A percentile compares a stretch with the other conserved stretches of the same genome.
Conservation (phyloP, 257 asterid genomes). For the Marsdenia floribunda region DNA sequence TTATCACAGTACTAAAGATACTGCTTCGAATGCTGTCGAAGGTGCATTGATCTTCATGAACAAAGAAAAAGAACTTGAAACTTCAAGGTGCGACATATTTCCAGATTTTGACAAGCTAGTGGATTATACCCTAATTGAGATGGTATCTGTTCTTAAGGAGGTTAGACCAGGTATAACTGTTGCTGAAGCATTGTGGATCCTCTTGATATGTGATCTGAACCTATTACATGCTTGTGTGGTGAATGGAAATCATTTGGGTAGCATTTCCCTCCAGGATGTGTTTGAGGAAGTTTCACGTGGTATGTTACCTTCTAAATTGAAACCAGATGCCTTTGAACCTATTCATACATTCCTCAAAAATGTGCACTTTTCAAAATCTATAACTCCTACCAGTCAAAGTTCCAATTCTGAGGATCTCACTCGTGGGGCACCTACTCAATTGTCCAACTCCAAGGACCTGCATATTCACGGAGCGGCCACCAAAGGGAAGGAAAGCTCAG, state of each 20-base stretch:
- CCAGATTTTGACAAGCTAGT: conserved; percentile 49
- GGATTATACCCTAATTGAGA: conserved; percentile 63
- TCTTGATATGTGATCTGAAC: conserved; percentile 62
- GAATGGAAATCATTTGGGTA: conserved; percentile 30
- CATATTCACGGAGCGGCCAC: conserved; percentile 18
- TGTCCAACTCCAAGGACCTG: conserved; percentile 18
- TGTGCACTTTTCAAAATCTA: conserved; percentile 18
- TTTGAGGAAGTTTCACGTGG: conserved; percentile 20
- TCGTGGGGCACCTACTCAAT: conserved; percentile 19
- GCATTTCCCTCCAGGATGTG: conserved; percentile 26
- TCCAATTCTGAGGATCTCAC: conserved; percentile 25
- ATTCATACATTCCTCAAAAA: conserved; percentile 24
- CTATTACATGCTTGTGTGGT: conserved; percentile 52
- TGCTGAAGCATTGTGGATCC: conserved; percentile 72
- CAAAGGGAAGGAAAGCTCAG: conserved; percentile 26
- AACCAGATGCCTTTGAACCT: conserved; percentile 26
- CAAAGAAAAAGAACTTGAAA: conserved; percentile 32
- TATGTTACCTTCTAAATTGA: conserved; percentile 14
- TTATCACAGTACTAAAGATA: conserved; percentile 58
- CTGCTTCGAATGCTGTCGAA: conserved; percentile 54
- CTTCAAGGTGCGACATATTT: conserved; percentile 32
- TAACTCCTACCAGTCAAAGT: conserved; percentile 18
- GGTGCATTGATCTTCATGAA: conserved; percentile 56
- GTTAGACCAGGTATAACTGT: conserved; percentile 49
- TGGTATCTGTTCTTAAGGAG: conserved; percentile 68